These are phyloP conservation scores for Penicillium sp. DNA, from an alignment of 2,329 filamentous ascomycete species.

Conservation along the genomic window DNA sequence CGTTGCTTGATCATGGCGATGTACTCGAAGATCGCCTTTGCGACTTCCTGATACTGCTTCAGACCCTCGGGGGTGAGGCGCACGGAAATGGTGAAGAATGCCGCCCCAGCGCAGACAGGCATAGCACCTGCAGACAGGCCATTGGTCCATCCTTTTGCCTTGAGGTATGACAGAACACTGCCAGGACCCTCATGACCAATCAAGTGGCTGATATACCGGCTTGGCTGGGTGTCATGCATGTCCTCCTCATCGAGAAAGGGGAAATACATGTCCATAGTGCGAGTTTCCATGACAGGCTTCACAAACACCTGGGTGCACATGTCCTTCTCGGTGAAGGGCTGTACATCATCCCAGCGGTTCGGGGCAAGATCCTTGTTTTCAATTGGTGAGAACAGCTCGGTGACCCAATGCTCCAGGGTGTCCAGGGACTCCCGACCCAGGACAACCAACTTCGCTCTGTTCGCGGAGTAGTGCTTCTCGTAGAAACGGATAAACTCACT, in stretches of 20 bases:
- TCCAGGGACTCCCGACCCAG: slow-evolving; percentile 78
- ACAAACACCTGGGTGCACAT: slow-evolving; percentile 72
- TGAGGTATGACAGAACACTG: slow-evolving; percentile 85
- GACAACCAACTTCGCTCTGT: slow-evolving; percentile 87
- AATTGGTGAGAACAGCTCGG: slow-evolving; percentile 75
- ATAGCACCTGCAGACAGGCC: slow-evolving; percentile 73
- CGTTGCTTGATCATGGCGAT: slow-evolving; percentile 77
- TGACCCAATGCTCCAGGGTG: slow-evolving; percentile 76
- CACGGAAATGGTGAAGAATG: slow-evolving; percentile 74
- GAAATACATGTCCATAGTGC: slow-evolving; percentile 75
- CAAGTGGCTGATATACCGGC: slow-evolving; percentile 80
- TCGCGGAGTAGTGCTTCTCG: slow-evolving; percentile 83
- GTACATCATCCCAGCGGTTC: slow-evolving; percentile 63
- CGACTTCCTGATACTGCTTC: slow-evolving; percentile 74
- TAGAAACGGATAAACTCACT: slow-evolving; percentile 93
- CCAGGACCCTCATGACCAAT: slow-evolving; percentile 91
- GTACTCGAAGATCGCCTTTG: slow-evolving; percentile 86
- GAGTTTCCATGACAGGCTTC: slow-evolving; percentile 85
- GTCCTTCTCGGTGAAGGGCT: slow-evolving; percentile 58
- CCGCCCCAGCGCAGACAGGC: slow-evolving; percentile 72
- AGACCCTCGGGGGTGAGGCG: slow-evolving; percentile 80
- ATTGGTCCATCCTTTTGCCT: slow-evolving; percentile 86
- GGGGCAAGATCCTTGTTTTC: slow-evolving; percentile 74
- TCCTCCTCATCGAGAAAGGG: slow-evolving; percentile 80
- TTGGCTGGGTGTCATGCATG: slow-evolving; percentile 74